Evolutionary conservation across 805 yeast species (phyloP).

Genomic region (Kluyveromyces dobzhanskii): DNA sequence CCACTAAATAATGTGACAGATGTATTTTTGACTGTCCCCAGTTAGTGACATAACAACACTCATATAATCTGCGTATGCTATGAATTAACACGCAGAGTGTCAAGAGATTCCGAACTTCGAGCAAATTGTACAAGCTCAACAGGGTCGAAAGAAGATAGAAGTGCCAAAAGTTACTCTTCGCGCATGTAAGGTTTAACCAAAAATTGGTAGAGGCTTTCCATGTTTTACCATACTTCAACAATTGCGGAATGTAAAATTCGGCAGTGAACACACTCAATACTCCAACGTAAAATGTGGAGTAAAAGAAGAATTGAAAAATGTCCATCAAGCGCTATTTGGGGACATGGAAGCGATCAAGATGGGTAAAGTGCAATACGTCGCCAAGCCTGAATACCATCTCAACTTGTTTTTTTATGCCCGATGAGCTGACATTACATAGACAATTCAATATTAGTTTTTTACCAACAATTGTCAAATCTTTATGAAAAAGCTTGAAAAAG

Average conservation of each 20-base stretch:
- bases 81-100: constrained; percentile 36
- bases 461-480: too few species aligned
- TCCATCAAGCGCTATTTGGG: too few species aligned
- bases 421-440: too few species aligned
- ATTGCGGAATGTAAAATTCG: constrained; percentile 24
- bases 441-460: too few species aligned
- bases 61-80: constrained; percentile 46
- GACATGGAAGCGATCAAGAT: too few species aligned
- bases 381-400: too few species aligned
- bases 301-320: neutral
- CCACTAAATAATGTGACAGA: constrained; percentile 57
- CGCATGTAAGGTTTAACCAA: constrained; percentile 37
- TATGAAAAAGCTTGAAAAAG: too few species aligned
- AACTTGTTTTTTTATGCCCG: too few species aligned
- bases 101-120: constrained; percentile 15
- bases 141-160: constrained; percentile 44
- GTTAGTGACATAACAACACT: constrained; percentile 42
- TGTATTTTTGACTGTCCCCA: constrained; percentile 51
- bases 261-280: constrained; percentile 20
- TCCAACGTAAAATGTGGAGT: constrained; percentile 4
- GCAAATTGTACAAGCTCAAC: constrained; percentile 17
- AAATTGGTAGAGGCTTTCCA: constrained; percentile 7
- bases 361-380: too few species aligned
- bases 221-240: constrained; percentile 42
- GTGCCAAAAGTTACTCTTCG: constrained; percentile 55